phyloP scores from a whole-genome alignment of 495 filamentous ascomycete genomes.

The Neurospora tetrasperma region DNA sequence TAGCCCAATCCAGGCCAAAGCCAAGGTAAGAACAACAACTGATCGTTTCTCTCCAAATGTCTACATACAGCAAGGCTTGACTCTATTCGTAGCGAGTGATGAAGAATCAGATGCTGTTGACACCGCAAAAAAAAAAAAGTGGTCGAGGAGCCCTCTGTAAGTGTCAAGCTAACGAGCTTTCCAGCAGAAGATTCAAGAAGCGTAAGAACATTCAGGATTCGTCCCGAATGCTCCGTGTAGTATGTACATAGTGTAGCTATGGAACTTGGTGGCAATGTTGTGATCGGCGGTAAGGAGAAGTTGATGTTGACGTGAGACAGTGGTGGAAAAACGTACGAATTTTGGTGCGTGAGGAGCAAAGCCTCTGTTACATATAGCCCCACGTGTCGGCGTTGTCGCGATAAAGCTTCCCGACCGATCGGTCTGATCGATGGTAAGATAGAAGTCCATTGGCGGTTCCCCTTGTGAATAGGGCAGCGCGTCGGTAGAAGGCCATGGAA shows the following conservation, averaged over 20 bases:
- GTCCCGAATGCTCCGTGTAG: not conserved
- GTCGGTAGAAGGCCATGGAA: not conserved
- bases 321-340: not conserved
- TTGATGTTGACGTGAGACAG: not conserved
- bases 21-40: too few relatives aligned
- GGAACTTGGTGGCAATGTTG: not conserved
- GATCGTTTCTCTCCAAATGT: too few relatives aligned
- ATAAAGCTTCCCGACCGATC: not conserved
- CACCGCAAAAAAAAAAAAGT: too few relatives aligned
- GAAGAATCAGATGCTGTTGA: too few relatives aligned
- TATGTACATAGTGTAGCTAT: not conserved
- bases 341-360: not conserved
- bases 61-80: too few relatives aligned
- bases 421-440: not conserved
- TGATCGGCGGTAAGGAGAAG: not conserved
- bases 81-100: too few relatives aligned
- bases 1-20: too few relatives aligned
- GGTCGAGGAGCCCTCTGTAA: too few relatives aligned
- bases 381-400: not conserved
- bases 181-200: not conserved
- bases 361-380: not conserved
- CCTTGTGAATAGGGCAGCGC: not conserved
- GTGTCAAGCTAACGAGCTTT: too few relatives aligned
- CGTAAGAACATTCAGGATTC: not conserved
- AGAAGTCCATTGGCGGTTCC: not conserved